phyloP scores from a whole-genome alignment of 78 protist species.

The Planoprotostelium fungivorum region DNA sequence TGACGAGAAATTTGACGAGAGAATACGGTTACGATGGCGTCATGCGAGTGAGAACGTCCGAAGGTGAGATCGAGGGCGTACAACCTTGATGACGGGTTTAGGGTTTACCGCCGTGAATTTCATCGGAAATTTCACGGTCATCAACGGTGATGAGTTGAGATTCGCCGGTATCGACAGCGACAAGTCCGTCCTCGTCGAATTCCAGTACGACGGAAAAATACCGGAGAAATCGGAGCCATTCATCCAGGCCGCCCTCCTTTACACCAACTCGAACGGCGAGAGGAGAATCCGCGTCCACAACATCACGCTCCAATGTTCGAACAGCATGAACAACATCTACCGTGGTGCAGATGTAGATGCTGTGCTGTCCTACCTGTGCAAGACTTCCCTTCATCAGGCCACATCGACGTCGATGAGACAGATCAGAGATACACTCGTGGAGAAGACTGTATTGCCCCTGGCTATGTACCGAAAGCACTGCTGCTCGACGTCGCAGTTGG shows the following conservation, averaged over 20 bases:
- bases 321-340: not conserved
- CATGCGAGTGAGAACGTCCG: slow-evolving; percentile 68
- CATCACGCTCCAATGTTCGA: slow-evolving; percentile 13
- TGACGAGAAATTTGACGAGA: slow-evolving; percentile 31
- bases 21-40: slow-evolving; percentile 71
- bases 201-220: slow-evolving; percentile 26
- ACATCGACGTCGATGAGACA: not conserved
- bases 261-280: slow-evolving; percentile 70
- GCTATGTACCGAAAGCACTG: not conserved
- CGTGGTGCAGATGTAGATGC: not conserved
- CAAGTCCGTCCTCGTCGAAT: slow-evolving; percentile 53
- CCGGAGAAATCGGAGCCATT: not conserved
- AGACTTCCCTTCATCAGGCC: not conserved
- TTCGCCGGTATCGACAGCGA: slow-evolving; percentile 60
- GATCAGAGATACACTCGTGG: not conserved
- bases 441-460: not conserved
- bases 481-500: not conserved
- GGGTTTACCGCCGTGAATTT: slow-evolving; percentile 27
- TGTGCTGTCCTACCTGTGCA: not conserved
- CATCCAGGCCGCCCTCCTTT: slow-evolving; percentile 69
- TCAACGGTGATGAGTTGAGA: slow-evolving; percentile 40
- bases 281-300: slow-evolving; percentile 73
- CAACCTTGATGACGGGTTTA: slow-evolving; percentile 3
- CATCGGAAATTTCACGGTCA: slow-evolving; percentile 67
- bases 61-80: not conserved